Conservation (phyloP, 2,329 filamentous ascomycete species). For the Diaporthe velutina region DNA sequence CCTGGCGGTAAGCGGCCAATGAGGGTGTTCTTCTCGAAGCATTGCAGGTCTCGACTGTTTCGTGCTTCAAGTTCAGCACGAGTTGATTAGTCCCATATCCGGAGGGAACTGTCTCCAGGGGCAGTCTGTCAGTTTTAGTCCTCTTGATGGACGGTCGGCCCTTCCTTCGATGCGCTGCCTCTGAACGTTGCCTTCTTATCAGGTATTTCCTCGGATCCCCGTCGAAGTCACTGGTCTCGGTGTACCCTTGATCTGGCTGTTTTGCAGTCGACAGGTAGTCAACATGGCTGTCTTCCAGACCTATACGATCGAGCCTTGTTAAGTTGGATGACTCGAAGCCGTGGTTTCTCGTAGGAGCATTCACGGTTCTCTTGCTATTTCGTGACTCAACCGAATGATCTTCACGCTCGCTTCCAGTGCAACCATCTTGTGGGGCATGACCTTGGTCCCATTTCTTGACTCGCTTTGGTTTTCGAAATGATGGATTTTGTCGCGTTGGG, state of each 20-base stretch:
- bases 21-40: not conserved
- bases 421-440: not conserved
- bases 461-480: constrained; percentile 31
- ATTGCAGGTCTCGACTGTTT: constrained; percentile 17
- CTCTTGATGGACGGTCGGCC: constrained; percentile 41
- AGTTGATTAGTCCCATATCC: constrained; percentile 38
- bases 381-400: not conserved
- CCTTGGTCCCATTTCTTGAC: constrained; percentile 20
- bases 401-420: not conserved
- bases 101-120: constrained; percentile 43
- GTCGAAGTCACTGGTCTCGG: not conserved
- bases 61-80: constrained; percentile 35
- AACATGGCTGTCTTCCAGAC: not conserved
- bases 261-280: not conserved
- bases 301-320: not conserved
- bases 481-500: constrained; percentile 16
- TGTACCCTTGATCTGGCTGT: not conserved
- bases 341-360: not conserved
- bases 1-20: not conserved
- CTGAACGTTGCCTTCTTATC: constrained; percentile 42
- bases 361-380: not conserved
- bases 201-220: constrained; percentile 39
- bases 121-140: constrained; percentile 43
- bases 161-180: constrained; percentile 31
- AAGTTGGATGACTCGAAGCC: not conserved